Evolutionary conservation across 208 protist genomes (phyloP), one percentile per base, ranked within the genome.

Genomic region (Leishmania braziliensis): DNA sequence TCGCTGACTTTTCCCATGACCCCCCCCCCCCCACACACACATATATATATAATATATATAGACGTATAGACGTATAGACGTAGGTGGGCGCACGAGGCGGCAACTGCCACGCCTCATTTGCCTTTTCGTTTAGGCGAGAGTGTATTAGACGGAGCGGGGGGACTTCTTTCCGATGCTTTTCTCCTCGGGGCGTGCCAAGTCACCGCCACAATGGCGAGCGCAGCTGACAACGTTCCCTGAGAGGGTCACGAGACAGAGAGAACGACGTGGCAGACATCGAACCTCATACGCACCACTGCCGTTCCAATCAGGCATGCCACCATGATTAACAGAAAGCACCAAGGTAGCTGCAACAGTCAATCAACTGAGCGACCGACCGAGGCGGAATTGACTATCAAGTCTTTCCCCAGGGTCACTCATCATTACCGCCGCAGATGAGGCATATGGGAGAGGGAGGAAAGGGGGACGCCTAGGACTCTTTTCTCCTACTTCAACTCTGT

Each of bases 41-140:
- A 46, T 8, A 8, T 8, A 46, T 6, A 46, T 6, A 46, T 6
- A 46, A 46, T 6, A 46, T 68, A 8, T 26, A 63, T 29, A 65
- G 23, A n/a, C 51, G 43, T 70, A 77, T 78, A 12, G 48, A 70
- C 73, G 3, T 83, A 39, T 79, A 54, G n/a, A 46, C 51, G n/a
- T 23, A 36, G 5, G 33, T 51, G 29, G 9, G 29, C 62, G 5
- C 62, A 1, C 29, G 14, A 39, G 62, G 8, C 14, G 66, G 66
- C 39, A 50, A 14, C 66, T 23, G 33, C 16, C 62, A 68, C 62
- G 1, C 20, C 12, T 39, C 29, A 68, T 29, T 10, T 23, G 20
- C 23, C 12, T 20, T 12, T 43, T 68, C 2, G 16, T 33, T 68
- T 29, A 68, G 12, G 29, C 29, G 62, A 68, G 62, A 39, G 29